These are phyloP conservation scores for Protomyces arabidopsidicola DNA, from an alignment of 1,139 yeast genomes.

Conservation along the genomic window DNA sequence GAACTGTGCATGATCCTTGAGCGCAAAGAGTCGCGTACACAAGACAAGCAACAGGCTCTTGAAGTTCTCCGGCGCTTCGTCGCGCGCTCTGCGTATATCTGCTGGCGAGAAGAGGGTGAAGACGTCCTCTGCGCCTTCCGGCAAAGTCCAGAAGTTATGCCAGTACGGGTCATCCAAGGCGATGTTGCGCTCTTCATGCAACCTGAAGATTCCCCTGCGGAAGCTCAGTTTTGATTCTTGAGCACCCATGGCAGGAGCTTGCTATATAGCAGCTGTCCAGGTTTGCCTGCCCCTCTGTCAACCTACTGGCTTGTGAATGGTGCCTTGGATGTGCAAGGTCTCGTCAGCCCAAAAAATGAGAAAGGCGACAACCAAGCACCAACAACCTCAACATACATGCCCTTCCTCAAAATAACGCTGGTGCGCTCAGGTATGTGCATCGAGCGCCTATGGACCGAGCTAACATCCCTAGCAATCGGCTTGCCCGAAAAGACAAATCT, in stretches of 20 bases:
- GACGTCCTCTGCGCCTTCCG: constrained; percentile 51
- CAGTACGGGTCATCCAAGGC: constrained; percentile 52
- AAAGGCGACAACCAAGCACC: neutral
- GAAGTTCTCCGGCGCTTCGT: constrained; percentile 55
- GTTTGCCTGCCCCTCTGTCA: neutral
- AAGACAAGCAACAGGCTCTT: constrained; percentile 50
- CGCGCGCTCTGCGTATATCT: constrained; percentile 60
- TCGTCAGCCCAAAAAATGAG: no score
- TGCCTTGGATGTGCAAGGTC: no score
- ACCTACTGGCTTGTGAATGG: no score
- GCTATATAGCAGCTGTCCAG: neutral
- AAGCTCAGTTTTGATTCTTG: constrained; percentile 61
- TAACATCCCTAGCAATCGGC: constrained; percentile 68
- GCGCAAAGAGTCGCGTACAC: constrained; percentile 40
- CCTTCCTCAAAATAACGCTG: constrained; percentile 19
- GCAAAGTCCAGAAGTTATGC: constrained; percentile 49
- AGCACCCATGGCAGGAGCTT: constrained; percentile 53
- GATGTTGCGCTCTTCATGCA: constrained; percentile 53
- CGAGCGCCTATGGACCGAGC: neutral
- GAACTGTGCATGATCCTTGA: constrained; percentile 36
- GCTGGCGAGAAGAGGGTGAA: constrained; percentile 51
- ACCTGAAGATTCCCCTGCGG: constrained; percentile 57
- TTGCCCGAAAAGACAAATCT: constrained; percentile 60
- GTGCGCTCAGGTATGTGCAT: constrained; percentile 12
- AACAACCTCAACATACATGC: neutral